Base-by-base conservation (phyloP, 192 early-diverging fungal genomes). In the Funneliformis geosporum region DNA sequence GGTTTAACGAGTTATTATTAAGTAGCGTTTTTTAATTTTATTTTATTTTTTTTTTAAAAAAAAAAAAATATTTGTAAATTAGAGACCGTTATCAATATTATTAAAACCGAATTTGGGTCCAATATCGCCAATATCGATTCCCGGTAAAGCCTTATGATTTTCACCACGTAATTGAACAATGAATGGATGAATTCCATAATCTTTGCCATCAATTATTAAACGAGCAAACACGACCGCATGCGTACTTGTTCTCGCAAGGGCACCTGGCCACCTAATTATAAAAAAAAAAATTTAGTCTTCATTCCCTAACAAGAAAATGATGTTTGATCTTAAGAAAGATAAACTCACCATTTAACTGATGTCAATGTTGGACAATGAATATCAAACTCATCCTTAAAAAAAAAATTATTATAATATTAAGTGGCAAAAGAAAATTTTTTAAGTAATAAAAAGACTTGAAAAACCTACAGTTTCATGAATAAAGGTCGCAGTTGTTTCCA, bases 401-500 rank as follows among this genome's bases (percentile, higher is more conserved):
- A n/a, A n/a, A 21, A 39, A n/a, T 38, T 18, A 40, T 67, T 27
- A 18, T 9, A 64, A 64, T 5, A 12, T 25, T 12, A 18, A 42
- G 40, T 38, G 14, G 16, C 14, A 11, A 39, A 14, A 67, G 8
- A 5, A n/a, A 67, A 67, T 42, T 11, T 38, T 28, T 38, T 33
- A 12, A 14, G 10, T 11, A 66, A 66, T 66, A 16, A 67, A 33
- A 66, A 66, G 11, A 27, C 14, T 21, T 27, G 3, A 16, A 68
- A 39, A 39, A 68, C 66, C 40, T 8, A 68, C 66, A 0, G 93
- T 88, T 42, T 84, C 83, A 33, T 88, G 89, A 80, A 93, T 92
- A 75, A 89, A 92, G 3, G 95, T 96, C 0, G 95, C 94, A 5
- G 92, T 96, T 16, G 95, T 96, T 79, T 96, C 94, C 8, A 96